Percentiles rank a stretch among this genome's conserved stretches.
phyloP scores from a whole-genome alignment of 1,139 yeast species.

The Chernovozyma sophiae-reginae region DNA sequence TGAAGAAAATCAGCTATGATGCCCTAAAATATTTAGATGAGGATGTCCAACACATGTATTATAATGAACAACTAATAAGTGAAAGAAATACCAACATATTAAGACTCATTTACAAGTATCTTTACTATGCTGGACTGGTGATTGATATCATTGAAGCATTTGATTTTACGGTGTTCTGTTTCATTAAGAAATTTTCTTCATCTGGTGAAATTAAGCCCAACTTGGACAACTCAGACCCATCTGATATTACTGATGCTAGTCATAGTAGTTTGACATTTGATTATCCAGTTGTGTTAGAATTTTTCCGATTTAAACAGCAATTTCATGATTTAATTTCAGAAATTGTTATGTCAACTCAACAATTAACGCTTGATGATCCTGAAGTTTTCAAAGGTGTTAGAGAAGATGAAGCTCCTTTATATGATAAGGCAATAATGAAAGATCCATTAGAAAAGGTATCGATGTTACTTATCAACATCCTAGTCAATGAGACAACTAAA shows the following conservation, averaged over 20 bases:
- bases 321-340: constrained; percentile 61
- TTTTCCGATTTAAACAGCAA: constrained; percentile 70
- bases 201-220: constrained; percentile 14
- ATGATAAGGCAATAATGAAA: constrained; percentile 35
- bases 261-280: constrained; percentile 38
- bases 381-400: constrained; percentile 63
- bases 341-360: constrained; percentile 65
- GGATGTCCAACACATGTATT: constrained; percentile 26
- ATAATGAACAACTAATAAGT: constrained; percentile 31
- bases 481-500: constrained; percentile 39
- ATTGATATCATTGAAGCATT: constrained; percentile 55
- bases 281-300: constrained; percentile 66
- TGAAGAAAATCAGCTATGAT: constrained; percentile 36
- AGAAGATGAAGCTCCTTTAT: constrained; percentile 49
- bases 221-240: background rate
- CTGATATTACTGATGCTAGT: constrained; percentile 12
- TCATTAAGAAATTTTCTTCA: constrained; percentile 27
- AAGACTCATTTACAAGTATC: constrained; percentile 48
- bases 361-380: constrained; percentile 68
- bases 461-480: constrained; percentile 38
- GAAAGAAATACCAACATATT: constrained; percentile 53
- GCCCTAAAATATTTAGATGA: constrained; percentile 39
- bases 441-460: constrained; percentile 52
- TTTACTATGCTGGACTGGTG: constrained; percentile 47
- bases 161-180: constrained; percentile 56